Evolutionary conservation across 208 protist species (phyloP).

Genomic region (Trypanosoma theileri): DNA sequence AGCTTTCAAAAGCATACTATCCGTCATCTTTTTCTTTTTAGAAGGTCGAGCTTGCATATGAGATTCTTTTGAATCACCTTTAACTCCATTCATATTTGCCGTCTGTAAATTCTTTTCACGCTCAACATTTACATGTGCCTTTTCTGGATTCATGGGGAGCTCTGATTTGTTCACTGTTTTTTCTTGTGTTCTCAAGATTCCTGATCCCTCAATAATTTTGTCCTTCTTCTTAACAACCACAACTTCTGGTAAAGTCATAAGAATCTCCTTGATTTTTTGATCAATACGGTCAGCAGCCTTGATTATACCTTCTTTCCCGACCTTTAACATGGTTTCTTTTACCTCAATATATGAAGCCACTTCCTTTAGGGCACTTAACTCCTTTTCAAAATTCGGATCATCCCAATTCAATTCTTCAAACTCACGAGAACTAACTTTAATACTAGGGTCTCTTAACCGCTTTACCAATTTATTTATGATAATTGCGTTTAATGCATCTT

Average conservation of each 20-base stretch:
- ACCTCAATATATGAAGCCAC: conserved; percentile 62
- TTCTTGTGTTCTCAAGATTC: not conserved
- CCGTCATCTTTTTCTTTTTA: conserved; percentile 14
- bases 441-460: conserved; percentile 17
- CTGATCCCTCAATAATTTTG: not conserved
- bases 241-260: conserved; percentile 42
- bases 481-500: conserved; percentile 49
- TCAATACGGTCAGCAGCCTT: not conserved
- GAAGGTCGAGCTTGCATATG: conserved; percentile 3
- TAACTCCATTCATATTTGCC: not conserved
- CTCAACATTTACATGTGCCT: not conserved
- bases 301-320: conserved; percentile 13
- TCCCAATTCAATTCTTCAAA: conserved; percentile 56
- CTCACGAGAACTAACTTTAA: conserved; percentile 2
- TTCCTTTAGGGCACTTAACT: conserved; percentile 35
- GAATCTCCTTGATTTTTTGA: conserved; percentile 41
- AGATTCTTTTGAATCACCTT: not conserved
- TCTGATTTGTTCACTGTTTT: not conserved
- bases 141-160: not conserved
- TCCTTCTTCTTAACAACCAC: conserved; percentile 25
- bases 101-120: not conserved
- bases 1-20: conserved; percentile 5
- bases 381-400: conserved; percentile 45
- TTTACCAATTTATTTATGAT: conserved; percentile 36
- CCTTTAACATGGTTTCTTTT: conserved; percentile 43